These are phyloP conservation scores for Neoboletus magnificus DNA, from an alignment of 768 basidiomycete genomes.

Conservation along the genomic window DNA sequence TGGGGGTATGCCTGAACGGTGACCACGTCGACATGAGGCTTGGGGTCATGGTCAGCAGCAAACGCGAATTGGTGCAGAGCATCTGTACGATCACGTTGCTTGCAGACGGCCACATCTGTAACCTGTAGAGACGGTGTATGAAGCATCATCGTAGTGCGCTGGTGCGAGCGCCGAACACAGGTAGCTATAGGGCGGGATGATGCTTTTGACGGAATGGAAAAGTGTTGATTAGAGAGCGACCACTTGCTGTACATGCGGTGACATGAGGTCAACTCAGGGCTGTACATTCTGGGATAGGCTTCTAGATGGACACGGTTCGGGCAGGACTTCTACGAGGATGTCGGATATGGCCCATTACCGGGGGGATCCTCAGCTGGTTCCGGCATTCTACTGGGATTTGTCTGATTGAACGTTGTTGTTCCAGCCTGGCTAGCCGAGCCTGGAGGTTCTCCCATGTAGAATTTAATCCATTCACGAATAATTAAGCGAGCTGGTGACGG, in stretches of 20 bases:
- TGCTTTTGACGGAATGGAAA: background rate
- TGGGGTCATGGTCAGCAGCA: background rate
- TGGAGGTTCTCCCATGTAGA: background rate
- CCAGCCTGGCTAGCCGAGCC: background rate
- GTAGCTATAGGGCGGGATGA: conserved; percentile 1
- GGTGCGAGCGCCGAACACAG: background rate
- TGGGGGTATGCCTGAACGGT: conserved; percentile 30
- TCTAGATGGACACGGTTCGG: background rate
- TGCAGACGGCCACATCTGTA: conserved; percentile 18
- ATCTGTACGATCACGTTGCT: conserved; percentile 23
- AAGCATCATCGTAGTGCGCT: conserved; percentile 6
- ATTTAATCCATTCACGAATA: background rate
- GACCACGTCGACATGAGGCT: background rate
- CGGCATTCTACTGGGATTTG: background rate
- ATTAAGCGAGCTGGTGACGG: background rate
- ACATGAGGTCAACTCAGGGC: background rate
- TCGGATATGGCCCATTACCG: background rate
- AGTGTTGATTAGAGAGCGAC: background rate
- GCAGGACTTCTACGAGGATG: background rate
- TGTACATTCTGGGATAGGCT: background rate
- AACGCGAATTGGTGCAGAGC: conserved; percentile 9
- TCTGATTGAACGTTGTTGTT: background rate
- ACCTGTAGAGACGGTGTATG: background rate
- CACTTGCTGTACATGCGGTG: conserved; percentile 16
- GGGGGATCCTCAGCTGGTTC: background rate